Evolutionary conservation across 257 asterid species (phyloP).

Genomic region (Nicotiana tabacum): DNA sequence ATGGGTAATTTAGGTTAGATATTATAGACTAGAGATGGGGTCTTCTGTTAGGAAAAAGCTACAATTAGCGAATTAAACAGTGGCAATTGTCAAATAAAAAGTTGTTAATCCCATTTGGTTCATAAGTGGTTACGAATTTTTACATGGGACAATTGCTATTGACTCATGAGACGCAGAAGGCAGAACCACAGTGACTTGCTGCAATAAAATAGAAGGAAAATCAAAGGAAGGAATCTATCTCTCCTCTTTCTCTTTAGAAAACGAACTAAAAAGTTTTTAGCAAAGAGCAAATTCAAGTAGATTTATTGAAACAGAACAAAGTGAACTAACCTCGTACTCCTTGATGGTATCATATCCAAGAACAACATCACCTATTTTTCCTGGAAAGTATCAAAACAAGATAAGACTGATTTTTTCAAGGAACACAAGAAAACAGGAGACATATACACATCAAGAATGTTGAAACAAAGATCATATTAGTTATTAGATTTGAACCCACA

Average conservation of each 20-base stretch:
- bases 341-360: constrained; percentile 69
- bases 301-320: not conserved
- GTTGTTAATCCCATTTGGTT: not conserved
- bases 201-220: not conserved
- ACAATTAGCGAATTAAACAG: not conserved
- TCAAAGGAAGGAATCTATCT: not conserved
- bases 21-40: not conserved
- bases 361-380: constrained; percentile 58
- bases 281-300: not conserved
- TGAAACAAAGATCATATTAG: not conserved
- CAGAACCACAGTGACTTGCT: not conserved
- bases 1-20: not conserved
- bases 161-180: not conserved
- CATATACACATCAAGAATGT: no score
- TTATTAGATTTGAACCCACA: not conserved
- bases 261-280: no score
- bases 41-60: not conserved
- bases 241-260: not conserved
- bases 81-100: not conserved
- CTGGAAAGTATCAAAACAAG: constrained; percentile 23
- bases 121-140: not conserved
- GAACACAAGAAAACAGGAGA: not conserved
- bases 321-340: constrained; percentile 44
- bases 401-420: not conserved
- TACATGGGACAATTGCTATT: not conserved